Conservation (phyloP, 345 rosid species). For the Rhodomyrtus tomentosa region DNA sequence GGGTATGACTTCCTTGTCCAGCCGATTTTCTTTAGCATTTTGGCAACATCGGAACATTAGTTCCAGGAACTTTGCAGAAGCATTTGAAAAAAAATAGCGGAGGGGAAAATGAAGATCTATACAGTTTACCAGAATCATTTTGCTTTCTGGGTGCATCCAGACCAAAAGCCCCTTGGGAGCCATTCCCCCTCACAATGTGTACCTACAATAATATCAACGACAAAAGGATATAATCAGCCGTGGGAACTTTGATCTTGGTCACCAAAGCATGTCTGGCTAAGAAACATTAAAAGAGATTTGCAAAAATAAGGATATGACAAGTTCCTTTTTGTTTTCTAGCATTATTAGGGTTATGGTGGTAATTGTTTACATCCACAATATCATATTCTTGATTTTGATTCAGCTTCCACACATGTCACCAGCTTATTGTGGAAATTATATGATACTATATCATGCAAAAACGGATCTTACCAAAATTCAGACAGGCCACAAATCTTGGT, state of each 20-base stretch:
- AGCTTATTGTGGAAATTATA: not conserved
- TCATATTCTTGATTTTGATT: not conserved
- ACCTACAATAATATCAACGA: constrained; percentile 1
- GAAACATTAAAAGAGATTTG: not conserved
- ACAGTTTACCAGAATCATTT: not conserved
- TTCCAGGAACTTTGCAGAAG: not conserved
- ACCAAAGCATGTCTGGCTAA: not conserved
- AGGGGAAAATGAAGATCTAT: not conserved
- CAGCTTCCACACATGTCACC: not conserved
- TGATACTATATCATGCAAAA: not conserved
- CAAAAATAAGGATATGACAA: not conserved
- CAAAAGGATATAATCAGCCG: not conserved
- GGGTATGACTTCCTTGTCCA: not conserved
- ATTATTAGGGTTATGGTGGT: not conserved
- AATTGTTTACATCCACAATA: not conserved
- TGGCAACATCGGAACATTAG: not conserved
- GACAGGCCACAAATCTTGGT: not conserved
- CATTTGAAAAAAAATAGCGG: not conserved
- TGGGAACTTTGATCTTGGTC: not conserved
- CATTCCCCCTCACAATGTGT: not conserved
- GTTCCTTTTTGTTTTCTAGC: not conserved
- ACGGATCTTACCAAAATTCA: not conserved
- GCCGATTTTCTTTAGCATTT: not conserved
- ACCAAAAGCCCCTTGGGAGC: not conserved
- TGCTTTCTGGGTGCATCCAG: constrained; percentile 1